Evolutionary conservation across 257 asterid species (phyloP), one percentile per base, ranked within the genome.

Genomic region (Penstemon barbatus): DNA sequence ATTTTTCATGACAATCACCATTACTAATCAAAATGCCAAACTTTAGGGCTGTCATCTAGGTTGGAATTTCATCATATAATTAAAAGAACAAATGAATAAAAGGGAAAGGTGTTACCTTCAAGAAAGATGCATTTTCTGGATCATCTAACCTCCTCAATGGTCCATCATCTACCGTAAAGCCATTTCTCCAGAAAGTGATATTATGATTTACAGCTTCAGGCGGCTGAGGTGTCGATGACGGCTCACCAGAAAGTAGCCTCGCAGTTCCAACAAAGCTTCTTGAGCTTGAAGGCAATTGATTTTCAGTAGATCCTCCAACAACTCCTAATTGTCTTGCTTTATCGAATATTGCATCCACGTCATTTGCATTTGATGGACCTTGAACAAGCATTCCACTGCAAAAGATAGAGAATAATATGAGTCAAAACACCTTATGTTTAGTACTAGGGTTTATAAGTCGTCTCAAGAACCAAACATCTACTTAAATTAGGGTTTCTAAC

Each of bases 301-400:
- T 74, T 36, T 85, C 94, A 5, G 82, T 70, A 58, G 91, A 75
- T 45, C 78, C 81, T 60, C 84, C 92, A 38, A 74, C 85, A 44
- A 78, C 89, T 53, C 88, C 91, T 46, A 82, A 52, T 73, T 81
- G 85, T 66, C 96, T 87, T 51, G 87, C 97, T 73, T 83, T 91
- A 79, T 81, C 74, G 59, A 85, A 91, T 71, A 91, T 78, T 19
- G 91, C 81, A 52, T 91, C 87, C 43, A 80, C 89, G 52, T 87
- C 81, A 69, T 60, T 76, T 15, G 70, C 71, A 66, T 72, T 91
- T 5, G 91, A 78, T 49, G 96, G 95, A 73, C 83, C 97, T 77
- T 77, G 95, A 63, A 91, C 96, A 67, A 91, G 85, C 92, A 89
- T 87, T 55, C 95, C 97, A 76, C 97, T 91, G 75, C 49, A 72